Evolutionary conservation across 768 basidiomycete species (phyloP), one percentile per base, ranked within the genome.

Genomic region (Pisolithus albus): DNA sequence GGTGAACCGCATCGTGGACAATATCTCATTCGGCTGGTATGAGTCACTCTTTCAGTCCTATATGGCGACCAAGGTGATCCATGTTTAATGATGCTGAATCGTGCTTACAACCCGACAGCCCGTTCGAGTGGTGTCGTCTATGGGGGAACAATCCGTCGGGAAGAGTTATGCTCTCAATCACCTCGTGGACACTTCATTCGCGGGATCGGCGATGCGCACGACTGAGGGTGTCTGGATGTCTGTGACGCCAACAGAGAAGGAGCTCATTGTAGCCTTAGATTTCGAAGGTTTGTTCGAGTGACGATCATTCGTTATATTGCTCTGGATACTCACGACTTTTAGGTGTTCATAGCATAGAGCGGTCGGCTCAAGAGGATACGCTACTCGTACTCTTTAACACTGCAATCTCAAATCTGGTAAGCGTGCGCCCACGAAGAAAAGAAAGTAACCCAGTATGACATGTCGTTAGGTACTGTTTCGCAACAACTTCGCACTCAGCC

Each of bases 151-250:
- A 59, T 79, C 77, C 0, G 78, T 81, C 11, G 80, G 79, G 3
- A 80, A 80, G 55, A 75, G 73, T 37, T 81, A 70, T 49, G 63
- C 73, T 2, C 59, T 80, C 26, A 80, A 80, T 52, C 79, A 81
- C 54, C 62, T 81, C 16, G 71, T 71, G 1, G 79, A 81, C 54
- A 78, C 78, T 0, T 80, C 80, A 4, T 81, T 81, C 56, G 78
- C 77, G 4, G 80, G 80, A 7, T 75, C 72, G 19, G 79, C 79
- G 3, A 79, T 81, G 77, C 64, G 77, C 34, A 79, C 77, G 7
- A 80, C 75, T 63, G 76, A 79, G 68, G 79, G 79, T n/a, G 76
- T 80, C 9, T 81, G 79, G 79, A 74, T 81, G 72, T 79, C 78
- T 2, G 75, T 77, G 19, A 78, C 79, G 6, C 80, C 79, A 0